Evolutionary conservation across 1,284 basidiomycete species (phyloP), one percentile per base, ranked within the genome.

Genomic region (Ganoderma lingzhi): DNA sequence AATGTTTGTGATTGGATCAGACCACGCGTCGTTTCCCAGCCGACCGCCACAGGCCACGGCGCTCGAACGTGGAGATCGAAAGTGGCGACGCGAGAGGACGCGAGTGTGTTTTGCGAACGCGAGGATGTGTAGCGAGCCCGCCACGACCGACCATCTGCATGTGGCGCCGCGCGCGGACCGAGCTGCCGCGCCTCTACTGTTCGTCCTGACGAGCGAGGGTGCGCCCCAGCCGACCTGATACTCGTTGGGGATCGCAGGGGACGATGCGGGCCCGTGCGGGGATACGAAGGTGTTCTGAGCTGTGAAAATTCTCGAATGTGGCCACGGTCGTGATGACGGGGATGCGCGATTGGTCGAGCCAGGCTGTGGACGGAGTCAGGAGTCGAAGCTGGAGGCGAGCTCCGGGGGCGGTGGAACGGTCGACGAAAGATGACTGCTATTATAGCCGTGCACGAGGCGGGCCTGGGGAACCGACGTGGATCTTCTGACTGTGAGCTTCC

Each of bases 371-470:
- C 35, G 35, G 58, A 42, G 37, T 37, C 58, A 60, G 37, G 58
- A 60, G 58, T 6, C 8, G 17, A 9, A n/a, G 9, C n/a, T 12
- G 37, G 58, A 42, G 23, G 37, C n/a, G 60, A 28, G 42, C 10
- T 35, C 37, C 23, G 45, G 30, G 48, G 35, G 10, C 42, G 19
- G 48, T 28, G 48, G 48, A 28, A 51, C 48, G 19, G 48, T 51
- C 48, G 23, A 28, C 32, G 62, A 39, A 42, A 37, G 59, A 53
- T 48, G 65, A 70, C 69, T 51, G 48, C 48, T 73, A 73, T 67
- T 65, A 69, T 69, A 56, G 63, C 66, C 66, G 71, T 41, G 69
- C 71, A 73, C 69, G 71, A 70, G 71, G 71, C 66, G 61, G 42
- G 45, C 48, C 48, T 51, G 48, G 48, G 48, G 48, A 28, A 51